phyloP scores from a whole-genome alignment of 495 filamentous ascomycete genomes.

The Neurospora africana region DNA sequence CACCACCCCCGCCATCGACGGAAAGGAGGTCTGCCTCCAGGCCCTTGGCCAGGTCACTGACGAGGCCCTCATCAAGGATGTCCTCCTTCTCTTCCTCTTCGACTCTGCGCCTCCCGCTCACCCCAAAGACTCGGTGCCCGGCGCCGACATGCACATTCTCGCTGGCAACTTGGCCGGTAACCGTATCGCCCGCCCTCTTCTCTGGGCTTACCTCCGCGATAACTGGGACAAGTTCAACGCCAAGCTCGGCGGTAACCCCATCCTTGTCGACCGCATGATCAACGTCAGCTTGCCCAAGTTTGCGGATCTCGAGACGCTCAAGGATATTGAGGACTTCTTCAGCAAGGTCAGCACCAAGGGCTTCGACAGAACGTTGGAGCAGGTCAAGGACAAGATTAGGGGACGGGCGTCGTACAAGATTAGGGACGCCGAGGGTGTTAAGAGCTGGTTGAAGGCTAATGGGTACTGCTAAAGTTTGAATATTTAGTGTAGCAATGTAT shows the following conservation, averaged over 20 bases:
- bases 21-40: slow-evolving; percentile 72
- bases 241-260: slow-evolving; percentile 63
- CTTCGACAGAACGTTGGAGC: slow-evolving; percentile 67
- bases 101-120: slow-evolving; percentile 51
- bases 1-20: slow-evolving; percentile 72
- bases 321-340: slow-evolving; percentile 80
- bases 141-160: slow-evolving; percentile 77
- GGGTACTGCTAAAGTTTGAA: slow-evolving; percentile 11
- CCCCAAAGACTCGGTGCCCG: slow-evolving; percentile 30
- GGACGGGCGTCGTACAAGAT: slow-evolving; percentile 68
- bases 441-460: slow-evolving; percentile 36
- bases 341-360: slow-evolving; percentile 66
- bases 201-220: slow-evolving; percentile 76
- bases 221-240: slow-evolving; percentile 62
- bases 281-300: slow-evolving; percentile 68
- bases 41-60: slow-evolving; percentile 67
- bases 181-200: slow-evolving; percentile 49
- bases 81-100: slow-evolving; percentile 71
- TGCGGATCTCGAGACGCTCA: slow-evolving; percentile 51
- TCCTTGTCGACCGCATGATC: slow-evolving; percentile 81
- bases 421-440: slow-evolving; percentile 55
- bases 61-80: slow-evolving; percentile 53
- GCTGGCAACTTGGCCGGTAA: slow-evolving; percentile 63
- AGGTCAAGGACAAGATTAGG: slow-evolving; percentile 69
- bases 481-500: neutral